Base-by-base conservation (phyloP, 139 green algal genomes). In the Eudorina sp. region DNA sequence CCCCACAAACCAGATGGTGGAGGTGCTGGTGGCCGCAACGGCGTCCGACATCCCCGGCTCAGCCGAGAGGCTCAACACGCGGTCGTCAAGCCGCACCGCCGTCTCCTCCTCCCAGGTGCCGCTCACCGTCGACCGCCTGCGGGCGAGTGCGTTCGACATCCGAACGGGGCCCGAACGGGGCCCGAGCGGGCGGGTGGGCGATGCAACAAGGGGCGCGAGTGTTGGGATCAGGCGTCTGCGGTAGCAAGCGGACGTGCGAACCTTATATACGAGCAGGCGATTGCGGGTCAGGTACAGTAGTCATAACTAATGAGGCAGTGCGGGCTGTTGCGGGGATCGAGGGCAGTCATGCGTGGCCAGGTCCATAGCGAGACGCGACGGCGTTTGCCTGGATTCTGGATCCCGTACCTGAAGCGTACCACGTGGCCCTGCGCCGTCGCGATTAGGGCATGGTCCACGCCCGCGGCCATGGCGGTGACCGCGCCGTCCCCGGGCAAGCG, bases 11-110 rank as follows among this genome's bases (percentile, higher is more conserved):
- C 64, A 82, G 36, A 88, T 88, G 68, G 83, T 88, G 66, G 64
- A 38, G 0, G 72, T 58, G 7, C 53, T 34, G 25, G 84, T 93
- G 38, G 82, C 86, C 38, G 41, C 86, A 53, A 93, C 86, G 1
- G 69, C 85, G 41, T 93, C 90, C 21, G 16, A 0, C 86, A 93
- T 91, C 41, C 27, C 43, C 0, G 81, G 48, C 62, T 93, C 90
- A 16, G 84, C 76, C 18, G 58, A 81, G 46, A 93, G 36, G 27
- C 45, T 38, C 13, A 36, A 51, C 19, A 93, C 86, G 14, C 55
- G 48, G 11, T 82, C 86, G 45, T 91, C 86, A 64, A 93, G 51
- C 45, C 38, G 66, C 75, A 91, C 83, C 9, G 11, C 34, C 23
- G 6, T 53, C 16, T 81, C 68, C 83, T 88, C 83, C 21, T 25